phyloP scores from a whole-genome alignment of 345 rosid genomes.

The Populus deltoides region DNA sequence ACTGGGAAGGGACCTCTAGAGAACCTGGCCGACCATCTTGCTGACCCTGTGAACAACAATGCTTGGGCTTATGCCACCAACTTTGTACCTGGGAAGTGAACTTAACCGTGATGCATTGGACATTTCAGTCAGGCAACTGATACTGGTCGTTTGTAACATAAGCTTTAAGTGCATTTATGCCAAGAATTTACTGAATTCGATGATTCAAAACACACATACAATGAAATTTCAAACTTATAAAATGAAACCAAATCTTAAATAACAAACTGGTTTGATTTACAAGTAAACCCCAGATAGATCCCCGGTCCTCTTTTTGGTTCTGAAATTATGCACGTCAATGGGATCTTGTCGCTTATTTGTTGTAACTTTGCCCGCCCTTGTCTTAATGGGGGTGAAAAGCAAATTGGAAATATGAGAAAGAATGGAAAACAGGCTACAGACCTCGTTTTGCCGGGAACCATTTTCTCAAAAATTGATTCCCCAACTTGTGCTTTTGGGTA shows the following conservation, averaged over 20 bases:
- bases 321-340: too few relatives aligned
- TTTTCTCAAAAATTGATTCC: background rate
- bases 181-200: background rate
- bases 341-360: too few relatives aligned
- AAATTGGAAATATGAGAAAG: background rate
- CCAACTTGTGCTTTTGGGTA: background rate
- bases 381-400: background rate
- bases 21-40: constrained; percentile 41
- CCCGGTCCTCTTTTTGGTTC: background rate
- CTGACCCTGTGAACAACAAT: constrained; percentile 49
- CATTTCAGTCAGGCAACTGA: background rate
- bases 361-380: too few relatives aligned
- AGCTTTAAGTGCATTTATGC: background rate
- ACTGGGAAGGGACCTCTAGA: constrained; percentile 47
- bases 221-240: background rate
- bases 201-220: background rate
- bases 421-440: background rate
- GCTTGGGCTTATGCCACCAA: constrained; percentile 54
- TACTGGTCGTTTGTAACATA: background rate
- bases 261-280: background rate
- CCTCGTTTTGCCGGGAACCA: background rate
- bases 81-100: constrained; percentile 52
- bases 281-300: background rate
- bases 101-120: background rate
- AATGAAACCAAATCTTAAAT: background rate